Conservation (phyloP, 495 filamentous ascomycete genomes). For the Paragyromitra xinjiangensis region DNA sequence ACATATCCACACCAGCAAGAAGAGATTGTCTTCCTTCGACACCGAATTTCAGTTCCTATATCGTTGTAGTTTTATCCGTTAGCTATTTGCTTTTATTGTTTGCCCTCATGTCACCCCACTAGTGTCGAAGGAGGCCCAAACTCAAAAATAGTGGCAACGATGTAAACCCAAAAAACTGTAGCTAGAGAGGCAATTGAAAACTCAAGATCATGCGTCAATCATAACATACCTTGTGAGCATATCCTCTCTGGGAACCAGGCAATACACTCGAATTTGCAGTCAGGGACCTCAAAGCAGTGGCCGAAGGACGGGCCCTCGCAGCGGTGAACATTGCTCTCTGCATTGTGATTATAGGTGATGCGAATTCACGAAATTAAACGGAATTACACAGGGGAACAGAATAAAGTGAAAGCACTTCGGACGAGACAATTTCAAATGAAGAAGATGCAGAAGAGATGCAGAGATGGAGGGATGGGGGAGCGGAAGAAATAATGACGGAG, state of each 20-base stretch:
- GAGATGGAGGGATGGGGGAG: conserved; percentile 20
- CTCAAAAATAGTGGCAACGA: conserved; percentile 26
- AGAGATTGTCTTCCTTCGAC: conserved; percentile 90
- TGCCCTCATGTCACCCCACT: background rate
- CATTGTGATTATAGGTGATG: conserved; percentile 48
- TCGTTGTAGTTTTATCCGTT: conserved; percentile 10
- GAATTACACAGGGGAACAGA: conserved; percentile 9
- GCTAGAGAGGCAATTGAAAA: conserved; percentile 18
- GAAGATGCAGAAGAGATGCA: conserved; percentile 18
- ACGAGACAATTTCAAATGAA: conserved; percentile 13
- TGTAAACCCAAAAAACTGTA: conserved; percentile 3
- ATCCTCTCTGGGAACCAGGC: conserved; percentile 52
- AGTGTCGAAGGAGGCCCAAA: background rate
- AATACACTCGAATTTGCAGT: conserved; percentile 34
- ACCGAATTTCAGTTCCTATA: conserved; percentile 95
- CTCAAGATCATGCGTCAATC: conserved; percentile 36
- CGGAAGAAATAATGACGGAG: conserved; percentile 48
- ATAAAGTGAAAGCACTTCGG: background rate
- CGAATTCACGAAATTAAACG: conserved; percentile 39
- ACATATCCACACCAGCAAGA: conserved; percentile 92
- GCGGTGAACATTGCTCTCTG: conserved; percentile 57
- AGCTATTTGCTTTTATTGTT: conserved; percentile 5
- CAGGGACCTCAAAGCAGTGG: conserved; percentile 40
- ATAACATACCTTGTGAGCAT: conserved; percentile 57
- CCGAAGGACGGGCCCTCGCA: conserved; percentile 48